phyloP scores from a whole-genome alignment of 805 yeast species.

The Saccharomyces eubayanus region DNA sequence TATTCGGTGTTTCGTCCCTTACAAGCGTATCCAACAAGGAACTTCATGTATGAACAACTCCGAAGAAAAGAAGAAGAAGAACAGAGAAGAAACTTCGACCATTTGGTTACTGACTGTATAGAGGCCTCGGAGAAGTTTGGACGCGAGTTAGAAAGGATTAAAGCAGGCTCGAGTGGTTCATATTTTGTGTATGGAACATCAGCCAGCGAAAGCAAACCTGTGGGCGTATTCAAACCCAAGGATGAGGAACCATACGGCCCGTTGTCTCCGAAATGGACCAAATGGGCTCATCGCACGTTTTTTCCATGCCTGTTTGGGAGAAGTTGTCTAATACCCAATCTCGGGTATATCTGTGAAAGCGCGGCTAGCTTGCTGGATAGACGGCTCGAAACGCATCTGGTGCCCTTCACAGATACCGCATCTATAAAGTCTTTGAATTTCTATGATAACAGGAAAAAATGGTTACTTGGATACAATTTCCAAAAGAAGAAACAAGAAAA shows the following conservation, averaged over 20 bases:
- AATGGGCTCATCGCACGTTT: conserved; percentile 66
- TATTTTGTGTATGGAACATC: conserved; percentile 43
- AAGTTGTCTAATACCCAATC: conserved; percentile 61
- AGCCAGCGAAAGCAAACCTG: conserved; percentile 21
- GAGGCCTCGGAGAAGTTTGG: conserved; percentile 39
- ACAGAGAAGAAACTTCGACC: conserved; percentile 5
- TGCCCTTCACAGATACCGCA: conserved; percentile 58
- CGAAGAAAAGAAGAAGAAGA: neutral
- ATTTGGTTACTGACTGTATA: conserved; percentile 36
- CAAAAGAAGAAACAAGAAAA: conserved; percentile 30
- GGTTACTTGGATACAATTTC: conserved; percentile 11
- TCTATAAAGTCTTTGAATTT: conserved; percentile 41
- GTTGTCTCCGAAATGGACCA: conserved; percentile 68
- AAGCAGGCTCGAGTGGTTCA: conserved; percentile 64
- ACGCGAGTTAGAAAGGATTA: conserved; percentile 44
- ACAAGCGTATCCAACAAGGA: conserved; percentile 20
- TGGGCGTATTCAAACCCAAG: conserved; percentile 67
- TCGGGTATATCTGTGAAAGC: conserved; percentile 64
- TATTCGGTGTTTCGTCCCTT: conserved; percentile 47
- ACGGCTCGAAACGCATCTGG: conserved; percentile 49
- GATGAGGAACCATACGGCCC: conserved; percentile 81
- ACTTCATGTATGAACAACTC: conserved; percentile 7
- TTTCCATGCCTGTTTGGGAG: conserved; percentile 75
- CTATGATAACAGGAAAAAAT: conserved; percentile 15
- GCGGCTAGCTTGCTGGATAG: conserved; percentile 63